Evolutionary conservation across 192 early-diverging fungal genomes (phyloP).

Genomic region (Coemansia sp.): DNA sequence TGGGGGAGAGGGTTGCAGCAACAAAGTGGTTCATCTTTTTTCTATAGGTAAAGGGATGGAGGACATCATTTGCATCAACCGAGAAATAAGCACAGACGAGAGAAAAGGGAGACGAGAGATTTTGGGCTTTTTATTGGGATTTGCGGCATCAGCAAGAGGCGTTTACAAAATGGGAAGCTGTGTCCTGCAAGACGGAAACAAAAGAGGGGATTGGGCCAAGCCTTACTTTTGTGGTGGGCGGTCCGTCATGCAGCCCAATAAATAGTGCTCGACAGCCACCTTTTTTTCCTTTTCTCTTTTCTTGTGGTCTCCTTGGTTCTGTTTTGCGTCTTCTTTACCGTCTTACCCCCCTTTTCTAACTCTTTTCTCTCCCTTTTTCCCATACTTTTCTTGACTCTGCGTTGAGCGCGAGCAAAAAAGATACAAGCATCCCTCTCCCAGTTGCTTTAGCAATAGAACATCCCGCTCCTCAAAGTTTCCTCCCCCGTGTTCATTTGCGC

Average conservation of each 20-base stretch:
- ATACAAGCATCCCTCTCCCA: neutral
- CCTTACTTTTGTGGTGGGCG: neutral
- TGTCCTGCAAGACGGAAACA: neutral
- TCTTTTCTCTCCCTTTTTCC: constrained; percentile 15
- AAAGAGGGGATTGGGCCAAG: neutral
- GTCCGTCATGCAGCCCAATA: neutral
- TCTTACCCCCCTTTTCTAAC: constrained; percentile 7
- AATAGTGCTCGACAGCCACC: neutral
- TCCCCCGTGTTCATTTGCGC: neutral
- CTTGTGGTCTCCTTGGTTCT: constrained; percentile 4
- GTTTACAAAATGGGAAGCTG: neutral
- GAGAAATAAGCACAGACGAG: neutral
- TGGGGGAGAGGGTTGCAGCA: neutral
- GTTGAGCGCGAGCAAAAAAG: constrained; percentile 56
- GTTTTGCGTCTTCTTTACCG: constrained; percentile 13
- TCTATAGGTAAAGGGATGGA: neutral
- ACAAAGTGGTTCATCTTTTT: neutral
- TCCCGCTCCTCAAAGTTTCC: neutral
- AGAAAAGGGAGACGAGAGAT: neutral
- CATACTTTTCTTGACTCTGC: constrained; percentile 44
- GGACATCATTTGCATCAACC: neutral
- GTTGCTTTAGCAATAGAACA: constrained; percentile 10
- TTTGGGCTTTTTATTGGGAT: neutral
- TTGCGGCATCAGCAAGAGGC: neutral
- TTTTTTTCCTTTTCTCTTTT: neutral